Conservation (phyloP, 805 yeast genomes). For the Candida jianshihensis region DNA sequence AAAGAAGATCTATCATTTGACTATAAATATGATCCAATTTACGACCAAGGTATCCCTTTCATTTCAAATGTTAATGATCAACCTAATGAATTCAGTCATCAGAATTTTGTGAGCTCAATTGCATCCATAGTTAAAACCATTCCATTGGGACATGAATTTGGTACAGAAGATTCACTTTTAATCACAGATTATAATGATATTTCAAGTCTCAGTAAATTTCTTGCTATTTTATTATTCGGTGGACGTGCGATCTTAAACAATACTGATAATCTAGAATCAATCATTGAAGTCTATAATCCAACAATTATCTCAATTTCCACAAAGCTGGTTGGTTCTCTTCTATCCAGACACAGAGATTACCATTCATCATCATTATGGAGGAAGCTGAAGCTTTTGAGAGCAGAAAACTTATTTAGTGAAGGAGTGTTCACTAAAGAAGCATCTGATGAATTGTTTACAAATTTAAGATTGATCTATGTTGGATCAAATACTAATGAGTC, state of each 20-base stretch:
- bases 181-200: slow-evolving; percentile 17
- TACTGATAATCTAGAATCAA: slow-evolving; percentile 4
- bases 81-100: slow-evolving; percentile 38
- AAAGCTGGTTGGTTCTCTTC: slow-evolving; percentile 1
- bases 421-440: slow-evolving; percentile 13
- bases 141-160: slow-evolving; percentile 31
- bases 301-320: slow-evolving; percentile 9
- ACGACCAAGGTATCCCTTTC: slow-evolving; percentile 24
- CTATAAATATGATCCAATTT: slow-evolving; percentile 25
- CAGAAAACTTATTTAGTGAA: slow-evolving; percentile 17
- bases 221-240: slow-evolving; percentile 28
- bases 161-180: slow-evolving; percentile 23
- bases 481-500: slow-evolving; percentile 4
- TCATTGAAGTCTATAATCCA: slow-evolving; percentile 7
- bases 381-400: slow-evolving; percentile 13
- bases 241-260: slow-evolving; percentile 26
- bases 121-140: slow-evolving; percentile 38
- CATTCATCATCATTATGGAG: slow-evolving; percentile 1
- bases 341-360: slow-evolving; percentile 3
- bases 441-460: slow-evolving; percentile 24
- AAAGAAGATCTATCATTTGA: slow-evolving; percentile 9
- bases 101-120: slow-evolving; percentile 44
- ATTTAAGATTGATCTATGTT: slow-evolving; percentile 20
- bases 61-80: slow-evolving; percentile 27
- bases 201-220: slow-evolving; percentile 14